These are phyloP conservation scores for Neofusicoccum cordaticola DNA, from an alignment of 2,329 filamentous ascomycete genomes.

Conservation along the genomic window DNA sequence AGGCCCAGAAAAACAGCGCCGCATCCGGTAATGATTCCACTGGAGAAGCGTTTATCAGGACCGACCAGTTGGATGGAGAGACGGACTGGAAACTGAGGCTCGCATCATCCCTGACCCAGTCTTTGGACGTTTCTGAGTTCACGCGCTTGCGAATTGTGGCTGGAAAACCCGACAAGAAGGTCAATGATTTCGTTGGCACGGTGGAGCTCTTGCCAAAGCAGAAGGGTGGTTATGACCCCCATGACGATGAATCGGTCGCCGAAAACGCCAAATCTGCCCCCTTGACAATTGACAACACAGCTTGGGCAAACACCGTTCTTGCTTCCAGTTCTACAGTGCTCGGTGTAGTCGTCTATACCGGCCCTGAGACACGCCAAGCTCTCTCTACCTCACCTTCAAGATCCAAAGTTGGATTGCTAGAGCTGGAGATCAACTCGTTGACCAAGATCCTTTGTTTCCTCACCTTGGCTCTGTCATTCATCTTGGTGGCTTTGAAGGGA, in stretches of 20 bases:
- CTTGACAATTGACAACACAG: slow-evolving; percentile 92
- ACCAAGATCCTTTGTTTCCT: slow-evolving; percentile 94
- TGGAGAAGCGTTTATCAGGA: slow-evolving; percentile 94
- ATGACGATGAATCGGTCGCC: slow-evolving; percentile 20
- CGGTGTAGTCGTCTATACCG: slow-evolving; percentile 91
- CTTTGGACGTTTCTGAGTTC: slow-evolving; percentile 70
- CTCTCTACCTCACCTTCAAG: slow-evolving; percentile 88
- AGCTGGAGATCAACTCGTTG: slow-evolving; percentile 94
- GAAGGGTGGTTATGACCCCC: slow-evolving; percentile 48
- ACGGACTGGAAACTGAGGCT: slow-evolving; percentile 97
- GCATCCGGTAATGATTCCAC: slow-evolving; percentile 28
- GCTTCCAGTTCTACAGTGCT: slow-evolving; percentile 87
- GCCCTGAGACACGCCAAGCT: slow-evolving; percentile 87
- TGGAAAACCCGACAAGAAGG: slow-evolving; percentile 86
- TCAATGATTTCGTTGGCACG: slow-evolving; percentile 93
- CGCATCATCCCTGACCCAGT: slow-evolving; percentile 81
- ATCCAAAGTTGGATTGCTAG: slow-evolving; percentile 89
- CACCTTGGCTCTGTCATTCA: slow-evolving; percentile 79
- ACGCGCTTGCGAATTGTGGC: slow-evolving; percentile 67
- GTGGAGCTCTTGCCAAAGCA: slow-evolving; percentile 66
- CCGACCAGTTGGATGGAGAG: slow-evolving; percentile 94
- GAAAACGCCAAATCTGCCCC: slow-evolving; percentile 59
- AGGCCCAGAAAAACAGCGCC: slow-evolving; percentile 17
- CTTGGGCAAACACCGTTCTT: slow-evolving; percentile 97
- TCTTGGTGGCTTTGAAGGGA: slow-evolving; percentile 83